Evolutionary conservation across 2,329 filamentous ascomycete genomes (phyloP).

Genomic region (Colletotrichum liriopes): DNA sequence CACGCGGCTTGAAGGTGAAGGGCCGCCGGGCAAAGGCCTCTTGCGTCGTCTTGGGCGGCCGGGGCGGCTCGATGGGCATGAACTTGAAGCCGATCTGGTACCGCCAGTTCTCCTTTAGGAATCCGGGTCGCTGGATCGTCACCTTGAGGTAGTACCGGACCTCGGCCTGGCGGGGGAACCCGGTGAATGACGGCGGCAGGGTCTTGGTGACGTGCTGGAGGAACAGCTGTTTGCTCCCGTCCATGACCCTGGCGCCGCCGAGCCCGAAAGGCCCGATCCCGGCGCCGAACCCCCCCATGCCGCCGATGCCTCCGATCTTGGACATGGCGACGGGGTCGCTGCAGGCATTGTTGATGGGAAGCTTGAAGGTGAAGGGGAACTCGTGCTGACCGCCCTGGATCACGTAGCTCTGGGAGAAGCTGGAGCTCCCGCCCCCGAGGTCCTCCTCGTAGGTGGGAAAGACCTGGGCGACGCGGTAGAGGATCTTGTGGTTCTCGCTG

Average conservation of each 20-base stretch:
- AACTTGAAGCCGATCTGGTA: conserved; percentile 82
- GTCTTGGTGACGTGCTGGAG: conserved; percentile 85
- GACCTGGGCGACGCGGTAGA: conserved; percentile 82
- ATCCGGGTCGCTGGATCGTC: conserved; percentile 89
- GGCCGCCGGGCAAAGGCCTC: conserved; percentile 88
- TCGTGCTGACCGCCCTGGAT: conserved; percentile 80
- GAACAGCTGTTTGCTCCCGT: conserved; percentile 74
- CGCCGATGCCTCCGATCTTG: conserved; percentile 67
- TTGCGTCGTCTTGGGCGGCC: conserved; percentile 76
- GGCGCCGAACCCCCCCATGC: conserved; percentile 66
- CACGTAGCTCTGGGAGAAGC: conserved; percentile 64
- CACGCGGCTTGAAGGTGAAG: conserved; percentile 68
- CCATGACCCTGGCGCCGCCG: conserved; percentile 72
- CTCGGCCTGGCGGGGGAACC: conserved; percentile 88
- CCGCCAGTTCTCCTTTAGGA: conserved; percentile 93
- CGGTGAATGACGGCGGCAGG: conserved; percentile 89
- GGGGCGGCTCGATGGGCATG: conserved; percentile 91
- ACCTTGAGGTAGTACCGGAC: conserved; percentile 96
- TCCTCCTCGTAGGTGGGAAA: conserved; percentile 73
- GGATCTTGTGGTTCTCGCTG: conserved; percentile 78
- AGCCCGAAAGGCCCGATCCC: conserved; percentile 63
- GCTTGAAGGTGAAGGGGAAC: conserved; percentile 85
- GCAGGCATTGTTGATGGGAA: conserved; percentile 84
- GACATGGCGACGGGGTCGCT: conserved; percentile 68
- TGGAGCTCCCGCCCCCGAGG: conserved; percentile 58